Evolutionary conservation across 352 stramenopile genomes (phyloP).

Genomic region (Aphanomyces cochlioides): DNA sequence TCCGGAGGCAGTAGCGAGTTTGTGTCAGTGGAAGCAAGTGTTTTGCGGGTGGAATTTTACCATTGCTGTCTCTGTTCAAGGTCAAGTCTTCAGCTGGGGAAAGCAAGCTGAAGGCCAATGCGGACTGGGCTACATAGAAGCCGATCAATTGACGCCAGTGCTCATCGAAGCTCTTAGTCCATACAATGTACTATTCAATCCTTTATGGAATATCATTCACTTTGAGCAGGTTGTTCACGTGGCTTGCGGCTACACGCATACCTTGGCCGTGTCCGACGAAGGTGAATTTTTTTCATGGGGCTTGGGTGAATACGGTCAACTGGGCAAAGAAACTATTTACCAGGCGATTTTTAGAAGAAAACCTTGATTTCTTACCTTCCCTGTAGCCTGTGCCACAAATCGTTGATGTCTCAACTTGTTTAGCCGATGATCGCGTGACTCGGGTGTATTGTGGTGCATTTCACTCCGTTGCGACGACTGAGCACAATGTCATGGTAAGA

Average conservation of each 20-base stretch:
- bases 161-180: conserved; percentile 7
- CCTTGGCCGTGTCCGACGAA: conserved; percentile 62
- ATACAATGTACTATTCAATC: conserved; percentile 2
- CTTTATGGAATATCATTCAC: neutral
- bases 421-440: conserved; percentile 44
- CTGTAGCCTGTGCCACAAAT: conserved; percentile 48
- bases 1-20: neutral
- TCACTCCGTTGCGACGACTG: conserved; percentile 66
- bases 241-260: conserved; percentile 85
- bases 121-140: conserved; percentile 72
- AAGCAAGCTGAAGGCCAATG: conserved; percentile 86
- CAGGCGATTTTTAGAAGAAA: conserved; percentile 33
- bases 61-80: conserved; percentile 45
- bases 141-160: conserved; percentile 51
- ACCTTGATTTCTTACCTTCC: neutral
- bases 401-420: conserved; percentile 51
- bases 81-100: conserved; percentile 72
- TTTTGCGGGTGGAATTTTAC: conserved; percentile 82
- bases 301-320: conserved; percentile 85
- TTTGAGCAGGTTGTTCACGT: conserved; percentile 48
- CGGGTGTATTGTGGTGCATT: conserved; percentile 78
- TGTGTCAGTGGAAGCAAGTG: conserved; percentile 3
- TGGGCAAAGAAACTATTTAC: conserved; percentile 84
- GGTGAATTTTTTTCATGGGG: conserved; percentile 88
- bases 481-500: conserved; percentile 52